phyloP scores from a whole-genome alignment of 2,329 filamentous ascomycete species.

The Xylariaceae sp. region DNA sequence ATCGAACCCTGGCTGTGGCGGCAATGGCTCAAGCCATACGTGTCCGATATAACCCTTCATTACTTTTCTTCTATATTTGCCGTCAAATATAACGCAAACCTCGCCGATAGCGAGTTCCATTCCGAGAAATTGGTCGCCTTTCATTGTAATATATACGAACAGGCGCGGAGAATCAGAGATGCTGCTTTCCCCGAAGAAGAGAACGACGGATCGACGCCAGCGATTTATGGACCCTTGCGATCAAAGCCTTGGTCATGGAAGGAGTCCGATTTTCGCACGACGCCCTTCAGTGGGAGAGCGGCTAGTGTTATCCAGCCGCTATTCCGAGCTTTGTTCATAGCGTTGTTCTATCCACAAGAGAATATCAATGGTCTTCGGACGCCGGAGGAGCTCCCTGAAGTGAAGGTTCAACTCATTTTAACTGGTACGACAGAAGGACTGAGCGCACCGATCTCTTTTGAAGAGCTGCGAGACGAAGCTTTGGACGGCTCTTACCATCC shows the following conservation, averaged over 20 bases:
- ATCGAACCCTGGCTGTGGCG: constrained; percentile 4
- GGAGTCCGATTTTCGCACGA: too few species aligned
- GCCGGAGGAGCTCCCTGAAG: neutral
- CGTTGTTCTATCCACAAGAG: neutral
- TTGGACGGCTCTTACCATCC: neutral
- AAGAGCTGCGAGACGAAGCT: constrained; percentile 17
- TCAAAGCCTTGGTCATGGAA: constrained; percentile 5
- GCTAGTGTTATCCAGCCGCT: neutral
- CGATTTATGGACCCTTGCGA: constrained; percentile 6
- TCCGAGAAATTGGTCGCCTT: neutral
- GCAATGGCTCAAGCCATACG: too few species aligned
- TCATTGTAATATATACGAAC: constrained; percentile 18
- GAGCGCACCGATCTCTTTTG: constrained; percentile 17
- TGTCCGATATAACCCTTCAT: too few species aligned
- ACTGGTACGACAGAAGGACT: constrained; percentile 17
- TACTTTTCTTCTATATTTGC: constrained; percentile 1
- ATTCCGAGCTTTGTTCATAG: constrained; percentile 1
- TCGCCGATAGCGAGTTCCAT: neutral
- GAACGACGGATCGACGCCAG: neutral
- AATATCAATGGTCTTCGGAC: neutral
- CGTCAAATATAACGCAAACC: neutral
- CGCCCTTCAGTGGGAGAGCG: neutral
- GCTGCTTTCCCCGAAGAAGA: neutral
- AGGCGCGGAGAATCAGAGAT: constrained; percentile 10
- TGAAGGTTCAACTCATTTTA: constrained; percentile 15